phyloP scores from a whole-genome alignment of 164 flowering plant species.

The Houttuynia cordata region DNA sequence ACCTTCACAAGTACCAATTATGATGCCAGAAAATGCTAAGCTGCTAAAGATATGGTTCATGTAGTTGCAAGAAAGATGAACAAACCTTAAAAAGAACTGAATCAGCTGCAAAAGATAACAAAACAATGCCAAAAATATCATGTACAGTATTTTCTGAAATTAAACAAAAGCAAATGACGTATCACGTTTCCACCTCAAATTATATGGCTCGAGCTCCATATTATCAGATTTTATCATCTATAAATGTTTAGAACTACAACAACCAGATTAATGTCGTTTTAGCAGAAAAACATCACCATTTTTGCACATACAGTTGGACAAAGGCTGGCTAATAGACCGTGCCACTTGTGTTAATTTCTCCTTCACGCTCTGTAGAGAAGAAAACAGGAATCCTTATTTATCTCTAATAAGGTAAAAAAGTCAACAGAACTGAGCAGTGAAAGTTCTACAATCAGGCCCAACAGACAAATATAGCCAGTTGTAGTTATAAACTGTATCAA shows the following conservation, averaged over 20 bases:
- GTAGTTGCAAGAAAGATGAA: background rate
- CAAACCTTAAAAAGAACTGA: slow-evolving; percentile 56
- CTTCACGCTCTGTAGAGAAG: slow-evolving; percentile 41
- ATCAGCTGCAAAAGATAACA: slow-evolving; percentile 57
- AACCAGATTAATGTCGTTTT: no score
- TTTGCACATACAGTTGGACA: slow-evolving; percentile 29
- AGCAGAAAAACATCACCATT: background rate
- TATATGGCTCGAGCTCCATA: background rate
- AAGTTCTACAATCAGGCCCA: background rate
- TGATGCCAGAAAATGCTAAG: background rate
- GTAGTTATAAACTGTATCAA: no score
- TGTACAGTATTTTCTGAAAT: background rate
- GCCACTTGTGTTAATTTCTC: slow-evolving; percentile 66
- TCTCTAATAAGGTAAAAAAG: background rate
- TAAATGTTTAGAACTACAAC: no score
- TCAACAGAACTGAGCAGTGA: background rate
- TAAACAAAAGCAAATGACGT: background rate
- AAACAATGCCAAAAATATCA: background rate
- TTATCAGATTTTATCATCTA: no score
- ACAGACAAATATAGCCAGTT: background rate
- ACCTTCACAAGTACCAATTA: slow-evolving; percentile 35
- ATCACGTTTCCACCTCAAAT: background rate
- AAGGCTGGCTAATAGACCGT: slow-evolving; percentile 45
- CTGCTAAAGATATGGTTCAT: background rate
- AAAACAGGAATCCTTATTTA: background rate